A percentile compares a stretch with the other conserved stretches of the same genome.
phyloP scores from a whole-genome alignment of 2,329 filamentous ascomycete genomes.

The Diaporthe nobilis region DNA sequence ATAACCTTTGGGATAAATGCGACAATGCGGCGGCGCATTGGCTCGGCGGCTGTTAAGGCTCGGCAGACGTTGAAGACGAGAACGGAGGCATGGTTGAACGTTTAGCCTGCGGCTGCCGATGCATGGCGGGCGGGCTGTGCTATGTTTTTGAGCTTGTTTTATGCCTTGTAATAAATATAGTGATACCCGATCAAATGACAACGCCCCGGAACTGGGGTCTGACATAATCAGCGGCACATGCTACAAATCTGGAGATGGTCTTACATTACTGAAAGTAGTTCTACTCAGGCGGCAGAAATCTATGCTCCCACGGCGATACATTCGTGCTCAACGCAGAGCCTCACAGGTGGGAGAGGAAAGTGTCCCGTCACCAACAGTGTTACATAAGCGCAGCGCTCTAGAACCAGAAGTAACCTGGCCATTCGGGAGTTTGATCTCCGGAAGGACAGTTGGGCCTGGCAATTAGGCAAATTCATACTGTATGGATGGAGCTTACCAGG shows the following conservation, averaged over 20 bases:
- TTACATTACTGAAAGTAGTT: too few relatives aligned
- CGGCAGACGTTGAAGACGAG: background rate
- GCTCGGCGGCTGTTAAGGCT: conserved; percentile 4
- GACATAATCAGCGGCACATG: background rate
- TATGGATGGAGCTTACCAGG: conserved; percentile 17
- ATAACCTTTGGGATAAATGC: conserved; percentile 27
- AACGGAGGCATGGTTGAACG: conserved; percentile 11
- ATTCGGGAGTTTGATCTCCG: background rate
- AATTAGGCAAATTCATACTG: background rate
- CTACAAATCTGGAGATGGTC: background rate
- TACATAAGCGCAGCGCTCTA: conserved; percentile 1
- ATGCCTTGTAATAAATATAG: background rate
- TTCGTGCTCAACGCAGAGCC: background rate
- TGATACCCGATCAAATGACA: conserved; percentile 16
- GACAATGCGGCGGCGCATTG: conserved; percentile 13
- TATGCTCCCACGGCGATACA: too few relatives aligned
- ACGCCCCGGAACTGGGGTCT: background rate
- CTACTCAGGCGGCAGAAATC: background rate
- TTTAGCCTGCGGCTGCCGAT: background rate
- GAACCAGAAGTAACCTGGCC: background rate
- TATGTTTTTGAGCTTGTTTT: background rate
- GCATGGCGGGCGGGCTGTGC: background rate
- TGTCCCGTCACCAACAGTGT: background rate
- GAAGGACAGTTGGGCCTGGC: background rate
- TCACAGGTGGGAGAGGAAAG: too few relatives aligned